phyloP scores from a whole-genome alignment of 305 asterid genomes.

The Caryopteris hybrid region DNA sequence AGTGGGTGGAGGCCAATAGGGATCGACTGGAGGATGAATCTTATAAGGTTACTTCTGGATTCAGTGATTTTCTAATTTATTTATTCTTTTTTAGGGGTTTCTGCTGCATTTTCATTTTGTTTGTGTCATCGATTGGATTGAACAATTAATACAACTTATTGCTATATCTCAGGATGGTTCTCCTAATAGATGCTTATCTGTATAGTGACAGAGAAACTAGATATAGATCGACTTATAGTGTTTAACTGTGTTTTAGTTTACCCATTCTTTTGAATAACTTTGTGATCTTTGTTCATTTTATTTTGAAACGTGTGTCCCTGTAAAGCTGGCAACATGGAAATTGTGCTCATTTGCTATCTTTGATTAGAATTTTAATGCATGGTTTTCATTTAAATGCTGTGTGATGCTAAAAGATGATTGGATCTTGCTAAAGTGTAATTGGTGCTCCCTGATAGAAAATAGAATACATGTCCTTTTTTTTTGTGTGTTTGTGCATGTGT shows the following conservation, averaged over 20 bases:
- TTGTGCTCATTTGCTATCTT: background rate
- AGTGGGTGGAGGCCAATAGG: constrained; percentile 82
- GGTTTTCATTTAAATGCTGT: background rate
- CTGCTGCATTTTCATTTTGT: background rate
- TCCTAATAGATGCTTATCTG: background rate
- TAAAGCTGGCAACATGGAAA: background rate
- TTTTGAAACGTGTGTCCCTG: background rate
- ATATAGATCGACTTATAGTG: constrained; percentile 1
- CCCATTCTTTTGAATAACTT: background rate
- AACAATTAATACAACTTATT: background rate
- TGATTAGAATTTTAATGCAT: background rate
- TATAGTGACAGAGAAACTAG: background rate
- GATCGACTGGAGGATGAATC: constrained; percentile 82
- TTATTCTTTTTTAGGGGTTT: constrained; percentile 5
- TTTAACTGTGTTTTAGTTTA: background rate
- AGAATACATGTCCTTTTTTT: background rate
- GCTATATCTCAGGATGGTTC: background rate
- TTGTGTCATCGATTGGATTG: no score
- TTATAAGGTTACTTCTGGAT: constrained; percentile 54
- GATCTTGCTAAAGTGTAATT: background rate
- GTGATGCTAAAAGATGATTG: background rate
- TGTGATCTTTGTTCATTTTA: constrained; percentile 1
- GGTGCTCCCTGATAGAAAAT: background rate
- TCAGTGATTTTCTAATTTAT: background rate
- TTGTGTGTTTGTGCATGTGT: background rate